phyloP scores from a whole-genome alignment of 2,329 filamentous ascomycete genomes.

The Sporothrix variecibatus region DNA sequence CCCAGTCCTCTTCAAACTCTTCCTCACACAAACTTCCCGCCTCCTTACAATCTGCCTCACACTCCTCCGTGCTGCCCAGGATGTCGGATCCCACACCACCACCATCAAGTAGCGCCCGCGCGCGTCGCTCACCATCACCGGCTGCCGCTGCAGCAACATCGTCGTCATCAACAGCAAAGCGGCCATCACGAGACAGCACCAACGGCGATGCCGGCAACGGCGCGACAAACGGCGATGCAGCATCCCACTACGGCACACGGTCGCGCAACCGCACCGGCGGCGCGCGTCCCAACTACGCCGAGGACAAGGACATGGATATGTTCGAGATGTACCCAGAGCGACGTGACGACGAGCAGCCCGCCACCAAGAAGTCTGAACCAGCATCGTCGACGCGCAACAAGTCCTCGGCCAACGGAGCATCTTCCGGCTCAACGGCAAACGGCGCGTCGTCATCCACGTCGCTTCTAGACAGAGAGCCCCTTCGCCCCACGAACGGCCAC shows the following conservation, averaged over 20 bases:
- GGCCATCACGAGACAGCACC: slow-evolving; percentile 49
- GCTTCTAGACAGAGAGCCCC: slow-evolving; percentile 25
- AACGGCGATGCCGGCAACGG: slow-evolving; percentile 36
- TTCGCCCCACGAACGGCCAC: slow-evolving; percentile 25
- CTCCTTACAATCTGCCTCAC: slow-evolving; percentile 33
- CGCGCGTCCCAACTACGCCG: slow-evolving; percentile 89
- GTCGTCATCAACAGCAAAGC: slow-evolving; percentile 48
- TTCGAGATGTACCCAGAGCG: slow-evolving; percentile 68
- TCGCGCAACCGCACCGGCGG: slow-evolving; percentile 84
- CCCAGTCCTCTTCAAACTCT: slow-evolving; percentile 17
- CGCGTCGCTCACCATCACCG: slow-evolving; percentile 21
- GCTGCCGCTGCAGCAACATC: slow-evolving; percentile 34
- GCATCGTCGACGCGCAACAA: slow-evolving; percentile 30
- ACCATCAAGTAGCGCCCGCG: not conserved
- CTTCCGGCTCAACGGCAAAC: not conserved
- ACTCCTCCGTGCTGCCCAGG: slow-evolving; percentile 37
- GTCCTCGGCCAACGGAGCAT: slow-evolving; percentile 24
- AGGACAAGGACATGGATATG: slow-evolving; percentile 84
- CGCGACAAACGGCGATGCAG: not conserved
- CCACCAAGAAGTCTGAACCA: slow-evolving; percentile 57
- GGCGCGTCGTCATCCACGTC: slow-evolving; percentile 17
- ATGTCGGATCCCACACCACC: slow-evolving; percentile 36
- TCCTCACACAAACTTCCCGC: slow-evolving; percentile 34
- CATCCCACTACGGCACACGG: slow-evolving; percentile 78
- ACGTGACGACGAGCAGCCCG: slow-evolving; percentile 51